Base-by-base conservation (phyloP, 1,139 yeast species). In the Lodderomyces metapsilosis region DNA sequence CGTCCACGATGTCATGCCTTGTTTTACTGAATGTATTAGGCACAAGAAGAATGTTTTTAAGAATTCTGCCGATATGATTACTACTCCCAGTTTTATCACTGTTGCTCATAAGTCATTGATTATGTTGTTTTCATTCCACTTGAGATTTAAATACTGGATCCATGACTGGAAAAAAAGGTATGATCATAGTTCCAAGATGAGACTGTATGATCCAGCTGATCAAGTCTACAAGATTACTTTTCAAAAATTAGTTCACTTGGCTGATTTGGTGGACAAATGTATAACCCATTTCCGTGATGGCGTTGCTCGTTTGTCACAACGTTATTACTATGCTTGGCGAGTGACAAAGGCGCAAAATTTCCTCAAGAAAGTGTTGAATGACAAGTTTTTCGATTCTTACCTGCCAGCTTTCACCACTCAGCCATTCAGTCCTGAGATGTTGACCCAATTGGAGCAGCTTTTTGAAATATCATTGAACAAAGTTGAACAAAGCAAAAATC, bases 291-390 rank as follows among this genome's bases (percentile, higher is more conserved):
- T 54, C 23, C 45, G 59, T 23, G 54, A 52, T 13, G 40, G 48
- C 2, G 45, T 53, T 30, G 50, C 50, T 2, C 48, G 46, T 32
- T 46, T 64, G 37, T 59, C 66, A 31, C 58, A 58, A 34, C 49
- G 71, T 30, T 68, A 68, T 46, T 69, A 64, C 47, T 64, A 64
- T 45, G 68, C 73, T 1, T 67, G 73, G 64, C 56, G 67, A 47
- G 54, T 66, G 8, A 52, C 61, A 4, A 66, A 67, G 43, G 64
- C 66, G 2, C 62, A 61, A 24, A 50, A 58, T 4, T 64, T 61
- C 35, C 43, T 66, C 24, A 42, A 57, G 37, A 55, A 53, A 13
- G 43, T 59, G 3, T 42, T 63, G 4, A 52, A 58, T 11, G 56
- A 63, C 25, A 31, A 53, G 20, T 45, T 47, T 39, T 61, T 60